Evolutionary conservation across 495 filamentous ascomycete genomes (phyloP).

Genomic region (Penicillium salamii): DNA sequence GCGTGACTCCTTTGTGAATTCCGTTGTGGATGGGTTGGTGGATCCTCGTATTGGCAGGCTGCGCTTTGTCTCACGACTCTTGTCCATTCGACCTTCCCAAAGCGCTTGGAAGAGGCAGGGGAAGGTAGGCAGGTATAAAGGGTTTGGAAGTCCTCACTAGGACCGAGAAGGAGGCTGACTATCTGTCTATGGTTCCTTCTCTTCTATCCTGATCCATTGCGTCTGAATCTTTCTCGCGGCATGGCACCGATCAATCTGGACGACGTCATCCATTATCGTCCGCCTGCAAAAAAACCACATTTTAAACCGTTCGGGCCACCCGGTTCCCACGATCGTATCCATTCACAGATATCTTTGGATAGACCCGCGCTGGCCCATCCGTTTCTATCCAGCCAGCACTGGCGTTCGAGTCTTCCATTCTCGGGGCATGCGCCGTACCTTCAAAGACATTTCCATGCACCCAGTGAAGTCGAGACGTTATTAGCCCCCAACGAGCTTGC

Average conservation of each 20-base stretch:
- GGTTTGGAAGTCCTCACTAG: neutral
- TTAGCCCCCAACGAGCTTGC: neutral
- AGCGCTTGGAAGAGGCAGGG: neutral
- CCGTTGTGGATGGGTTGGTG: neutral
- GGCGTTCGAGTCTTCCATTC: neutral
- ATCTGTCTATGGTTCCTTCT: neutral
- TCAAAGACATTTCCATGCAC: neutral
- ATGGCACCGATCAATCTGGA: conserved; percentile 1
- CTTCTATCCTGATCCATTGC: neutral
- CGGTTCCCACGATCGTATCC: neutral
- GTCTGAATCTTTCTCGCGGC: neutral
- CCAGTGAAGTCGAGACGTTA: neutral
- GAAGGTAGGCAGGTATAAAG: neutral
- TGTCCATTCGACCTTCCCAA: neutral
- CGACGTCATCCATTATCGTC: neutral
- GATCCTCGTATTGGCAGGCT: neutral
- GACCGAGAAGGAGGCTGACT: neutral
- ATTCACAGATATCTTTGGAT: neutral
- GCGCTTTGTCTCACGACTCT: neutral
- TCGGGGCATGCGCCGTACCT: neutral
- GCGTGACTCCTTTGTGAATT: neutral
- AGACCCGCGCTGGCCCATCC: neutral
- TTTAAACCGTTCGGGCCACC: neutral
- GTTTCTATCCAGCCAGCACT: neutral
- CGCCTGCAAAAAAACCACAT: neutral